Base-by-base conservation (phyloP, 2,329 filamentous ascomycete genomes). In the Penicillium fuscoglaucum region DNA sequence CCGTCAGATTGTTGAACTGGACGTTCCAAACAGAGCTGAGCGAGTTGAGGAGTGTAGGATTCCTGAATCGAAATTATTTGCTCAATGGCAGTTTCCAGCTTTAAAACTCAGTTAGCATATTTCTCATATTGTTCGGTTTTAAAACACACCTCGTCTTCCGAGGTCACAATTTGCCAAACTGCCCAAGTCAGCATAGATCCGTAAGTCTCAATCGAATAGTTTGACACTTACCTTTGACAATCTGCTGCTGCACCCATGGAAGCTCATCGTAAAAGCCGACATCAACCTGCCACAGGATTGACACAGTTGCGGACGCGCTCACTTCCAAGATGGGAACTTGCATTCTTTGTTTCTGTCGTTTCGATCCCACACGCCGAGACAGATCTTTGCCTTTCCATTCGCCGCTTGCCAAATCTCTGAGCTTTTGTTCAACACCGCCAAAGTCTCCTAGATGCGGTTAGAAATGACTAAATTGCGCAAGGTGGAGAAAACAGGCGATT, bases 211-310 rank as follows among this genome's bases (percentile, higher is more conserved):
- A 19, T 15, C 2, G 13, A 17, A 31, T 33, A 21, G 45, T n/a
- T 12, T 47, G n/a, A 19, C 6, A n/a, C 31, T 28, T 52, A 62
- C 62, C 56, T 62, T 66, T 63, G 9, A 65, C 60, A 28, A 61
- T 57, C 46, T 69, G 65, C 45, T 64, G 61, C n/a, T 53, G 41
- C 8, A 58, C n/a, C 49, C 52, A 47, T 7, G 62, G 53, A 21
- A 50, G 24, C 8, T 64, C 61, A 15, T 61, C 58, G 19, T 61
- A 60, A 35, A 57, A 66, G 6, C 60, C 66, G 4, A 63, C 41
- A 47, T 68, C 65, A n/a, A 70, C 44, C 33, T 67, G 66, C 67
- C 67, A 69, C 4, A 68, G 15, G 17, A 70, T 62, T 40, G 44
- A 61, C 39, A 61, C 24, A 39, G 49, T 49, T 45, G 39, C 29